Conservation (phyloP, 1,139 yeast species). For the Lipomyces yarrowii region DNA sequence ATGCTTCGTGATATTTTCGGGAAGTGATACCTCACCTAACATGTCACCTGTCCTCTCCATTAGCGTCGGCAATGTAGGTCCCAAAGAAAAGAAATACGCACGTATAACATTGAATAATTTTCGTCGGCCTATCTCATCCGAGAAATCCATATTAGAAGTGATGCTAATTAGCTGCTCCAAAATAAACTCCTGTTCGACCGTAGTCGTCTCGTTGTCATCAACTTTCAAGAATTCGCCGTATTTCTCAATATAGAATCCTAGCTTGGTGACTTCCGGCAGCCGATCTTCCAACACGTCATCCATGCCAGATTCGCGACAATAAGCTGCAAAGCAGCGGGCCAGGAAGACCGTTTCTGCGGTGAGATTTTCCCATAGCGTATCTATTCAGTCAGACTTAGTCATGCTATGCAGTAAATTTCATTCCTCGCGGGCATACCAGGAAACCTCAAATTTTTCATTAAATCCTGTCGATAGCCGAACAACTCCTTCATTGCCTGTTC, state of each 20-base stretch:
- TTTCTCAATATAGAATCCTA: slow-evolving; percentile 60
- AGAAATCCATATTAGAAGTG: slow-evolving; percentile 75
- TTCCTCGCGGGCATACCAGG: slow-evolving; percentile 40
- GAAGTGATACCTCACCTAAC: slow-evolving; percentile 43
- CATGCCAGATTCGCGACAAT: slow-evolving; percentile 57
- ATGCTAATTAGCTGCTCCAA: slow-evolving; percentile 71
- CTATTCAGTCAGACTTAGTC: slow-evolving; percentile 31
- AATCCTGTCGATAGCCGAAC: slow-evolving; percentile 64
- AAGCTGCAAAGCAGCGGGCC: slow-evolving; percentile 65
- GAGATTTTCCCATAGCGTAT: slow-evolving; percentile 65
- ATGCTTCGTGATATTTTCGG: slow-evolving; percentile 57
- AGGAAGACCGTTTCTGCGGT: slow-evolving; percentile 78
- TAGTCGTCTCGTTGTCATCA: slow-evolving; percentile 1
- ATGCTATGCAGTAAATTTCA: background rate
- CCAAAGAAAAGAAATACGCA: slow-evolving; percentile 44
- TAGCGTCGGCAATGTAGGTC: slow-evolving; percentile 32
- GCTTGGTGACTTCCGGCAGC: slow-evolving; percentile 78
- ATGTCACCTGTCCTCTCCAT: slow-evolving; percentile 21
- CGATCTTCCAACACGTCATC: slow-evolving; percentile 65
- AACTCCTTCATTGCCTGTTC: slow-evolving; percentile 66
- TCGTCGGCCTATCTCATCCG: slow-evolving; percentile 91
- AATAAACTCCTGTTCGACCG: slow-evolving; percentile 65
- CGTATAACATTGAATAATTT: slow-evolving; percentile 75
- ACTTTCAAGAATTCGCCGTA: slow-evolving; percentile 52
- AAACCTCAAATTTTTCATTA: slow-evolving; percentile 59